These are phyloP conservation scores for Diutina neorugosa DNA, from an alignment of 1,139 yeast species.

Conservation along the genomic window DNA sequence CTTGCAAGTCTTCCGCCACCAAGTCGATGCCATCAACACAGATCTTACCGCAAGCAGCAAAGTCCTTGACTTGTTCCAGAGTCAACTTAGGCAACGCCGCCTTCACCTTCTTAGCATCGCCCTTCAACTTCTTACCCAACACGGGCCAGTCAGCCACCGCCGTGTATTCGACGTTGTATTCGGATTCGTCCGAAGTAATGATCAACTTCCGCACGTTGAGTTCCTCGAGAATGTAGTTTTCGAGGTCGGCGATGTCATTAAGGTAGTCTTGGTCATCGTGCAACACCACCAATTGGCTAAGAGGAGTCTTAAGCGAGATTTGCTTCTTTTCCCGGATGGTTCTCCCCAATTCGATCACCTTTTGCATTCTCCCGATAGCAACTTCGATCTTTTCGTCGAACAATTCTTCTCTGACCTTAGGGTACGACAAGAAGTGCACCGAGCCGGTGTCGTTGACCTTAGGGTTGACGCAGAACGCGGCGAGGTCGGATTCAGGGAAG, in stretches of 20 bases:
- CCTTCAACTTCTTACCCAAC: constrained; percentile 91
- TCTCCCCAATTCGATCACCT: constrained; percentile 93
- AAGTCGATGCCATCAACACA: constrained; percentile 84
- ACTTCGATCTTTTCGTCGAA: constrained; percentile 69
- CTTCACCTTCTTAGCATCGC: constrained; percentile 87
- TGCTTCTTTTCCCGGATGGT: constrained; percentile 91
- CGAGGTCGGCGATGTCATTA: constrained; percentile 65
- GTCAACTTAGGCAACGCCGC: constrained; percentile 78
- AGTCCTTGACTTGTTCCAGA: constrained; percentile 72
- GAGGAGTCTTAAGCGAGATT: constrained; percentile 90
- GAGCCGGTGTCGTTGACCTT: constrained; percentile 49
- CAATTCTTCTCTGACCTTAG: constrained; percentile 71
- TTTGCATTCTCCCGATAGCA: constrained; percentile 93
- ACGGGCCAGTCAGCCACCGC: constrained; percentile 99
- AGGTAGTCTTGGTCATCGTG: constrained; percentile 70
- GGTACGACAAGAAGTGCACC: constrained; percentile 87
- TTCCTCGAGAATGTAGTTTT: constrained; percentile 76
- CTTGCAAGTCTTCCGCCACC: constrained; percentile 79
- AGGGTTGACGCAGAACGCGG: constrained; percentile 27
- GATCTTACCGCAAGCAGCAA: constrained; percentile 61
- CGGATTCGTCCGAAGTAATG: constrained; percentile 83
- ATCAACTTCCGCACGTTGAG: constrained; percentile 81
- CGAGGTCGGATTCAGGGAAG: constrained; percentile 45
- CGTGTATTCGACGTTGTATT: constrained; percentile 82
- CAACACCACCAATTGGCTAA: constrained; percentile 75